Evolutionary conservation across 257 asterid genomes (phyloP).

Genomic region (Solanum bulbocastanum): DNA sequence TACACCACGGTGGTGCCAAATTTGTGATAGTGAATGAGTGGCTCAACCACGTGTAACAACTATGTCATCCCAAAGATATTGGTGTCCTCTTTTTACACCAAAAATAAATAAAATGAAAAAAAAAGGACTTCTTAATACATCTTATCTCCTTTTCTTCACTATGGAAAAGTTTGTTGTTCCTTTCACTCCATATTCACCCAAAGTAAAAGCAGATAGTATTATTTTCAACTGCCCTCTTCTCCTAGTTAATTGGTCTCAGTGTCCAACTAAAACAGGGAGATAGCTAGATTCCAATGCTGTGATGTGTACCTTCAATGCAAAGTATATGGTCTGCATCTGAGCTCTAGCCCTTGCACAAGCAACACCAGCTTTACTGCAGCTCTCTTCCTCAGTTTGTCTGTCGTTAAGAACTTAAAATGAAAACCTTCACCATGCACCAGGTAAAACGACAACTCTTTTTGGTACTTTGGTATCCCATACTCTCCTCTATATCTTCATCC

Average conservation of each 20-base stretch:
- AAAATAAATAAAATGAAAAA: not conserved
- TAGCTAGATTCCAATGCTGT: not conserved
- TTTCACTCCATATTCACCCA: not conserved
- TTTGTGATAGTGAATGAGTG: not conserved
- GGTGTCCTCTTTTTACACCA: not conserved
- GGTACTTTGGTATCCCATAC: not conserved
- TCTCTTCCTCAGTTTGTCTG: not conserved
- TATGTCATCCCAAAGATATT: not conserved
- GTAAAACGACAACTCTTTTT: not conserved
- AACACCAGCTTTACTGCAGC: not conserved
- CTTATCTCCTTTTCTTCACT: not conserved
- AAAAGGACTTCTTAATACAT: not conserved
- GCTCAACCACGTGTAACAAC: not conserved
- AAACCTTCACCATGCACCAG: not conserved
- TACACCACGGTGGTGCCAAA: not conserved
- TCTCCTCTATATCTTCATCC: not conserved
- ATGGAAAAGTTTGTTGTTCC: not conserved
- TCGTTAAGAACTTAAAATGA: not conserved
- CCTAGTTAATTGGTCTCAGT: not conserved
- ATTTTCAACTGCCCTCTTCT: not conserved
- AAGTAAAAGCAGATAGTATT: not conserved
- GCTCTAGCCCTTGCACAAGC: not conserved
- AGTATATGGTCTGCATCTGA: not conserved
- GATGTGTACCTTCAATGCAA: not conserved
- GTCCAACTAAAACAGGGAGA: not conserved